Evolutionary conservation across 768 basidiomycete species (phyloP), one percentile per base, ranked within the genome.

Genomic region (Phylloporus sp.): DNA sequence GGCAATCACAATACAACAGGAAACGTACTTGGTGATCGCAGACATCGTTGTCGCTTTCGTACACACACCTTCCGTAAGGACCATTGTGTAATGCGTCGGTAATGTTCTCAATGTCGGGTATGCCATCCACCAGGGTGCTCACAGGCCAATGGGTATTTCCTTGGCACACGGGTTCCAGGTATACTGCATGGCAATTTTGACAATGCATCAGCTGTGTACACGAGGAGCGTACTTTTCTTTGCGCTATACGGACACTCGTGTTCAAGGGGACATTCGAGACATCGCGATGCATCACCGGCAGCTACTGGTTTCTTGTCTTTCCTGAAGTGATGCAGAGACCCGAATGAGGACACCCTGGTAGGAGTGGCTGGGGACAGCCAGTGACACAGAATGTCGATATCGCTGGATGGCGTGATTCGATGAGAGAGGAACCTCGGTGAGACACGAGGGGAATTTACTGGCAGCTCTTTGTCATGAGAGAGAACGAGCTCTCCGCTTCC

Each of bases 381-480:
- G 59, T 84, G 77, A 56, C 85, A 88, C 15, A 91, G 65, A 35
- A 93, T 73, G 56, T 93, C 90, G 47, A 94, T 83, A 62, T 94
- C 91, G 58, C 90, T 92, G 58, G 10, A 47, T 34, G 40, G 11
- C 24, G 36, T 33, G 27, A 21, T 27, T 17, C 23, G 21, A 46
- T 48, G 40, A 49, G 47, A 34, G 44, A 24, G 27, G 24, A 13
- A 44, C 43, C 24, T 46, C 26, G 17, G 26, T 33, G 17, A 38
- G 38, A 32, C 32, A 42, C 39, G 38, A 24, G 5, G 24, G 9
- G 26, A 21, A 69, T 82, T 58, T 63, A 90, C 89, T 94, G 91
- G 77, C 86, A 94, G 54, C 82, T 82, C 71, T 94, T 94, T 15
- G 90, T 85, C 83, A 94, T 81, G 42, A 94, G 75, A 13, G 85